phyloP scores from a whole-genome alignment of 495 filamentous ascomycete species.

The Bacidia rubella region DNA sequence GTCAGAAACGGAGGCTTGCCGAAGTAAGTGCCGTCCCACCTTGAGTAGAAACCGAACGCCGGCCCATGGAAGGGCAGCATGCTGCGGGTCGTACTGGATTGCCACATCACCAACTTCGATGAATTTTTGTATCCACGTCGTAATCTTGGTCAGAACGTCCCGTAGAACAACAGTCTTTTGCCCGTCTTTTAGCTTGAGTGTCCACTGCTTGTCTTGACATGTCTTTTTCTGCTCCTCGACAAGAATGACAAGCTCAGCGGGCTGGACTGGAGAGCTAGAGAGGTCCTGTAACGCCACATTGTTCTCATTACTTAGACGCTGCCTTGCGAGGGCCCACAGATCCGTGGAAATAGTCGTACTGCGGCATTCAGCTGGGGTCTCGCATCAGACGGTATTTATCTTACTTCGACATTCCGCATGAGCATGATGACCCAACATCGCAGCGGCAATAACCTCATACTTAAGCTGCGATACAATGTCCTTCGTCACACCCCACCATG shows the following conservation, averaged over 20 bases:
- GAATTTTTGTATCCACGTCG: constrained; percentile 17
- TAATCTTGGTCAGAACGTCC: constrained; percentile 15
- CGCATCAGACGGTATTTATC: too few relatives aligned
- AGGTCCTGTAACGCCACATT: constrained; percentile 1
- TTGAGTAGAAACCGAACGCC: constrained; percentile 18
- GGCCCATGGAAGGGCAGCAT: constrained; percentile 21
- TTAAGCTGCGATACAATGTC: too few relatives aligned
- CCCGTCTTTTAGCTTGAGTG: constrained; percentile 7
- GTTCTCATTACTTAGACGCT: constrained; percentile 7
- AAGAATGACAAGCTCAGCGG: constrained; percentile 2
- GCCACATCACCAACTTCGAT: constrained; percentile 16
- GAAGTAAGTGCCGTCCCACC: not conserved
- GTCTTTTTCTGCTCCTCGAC: constrained; percentile 9
- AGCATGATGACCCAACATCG: too few relatives aligned
- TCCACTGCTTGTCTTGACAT: constrained; percentile 12
- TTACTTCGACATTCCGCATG: too few relatives aligned
- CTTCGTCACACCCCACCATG: too few relatives aligned
- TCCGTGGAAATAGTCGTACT: constrained; percentile 1
- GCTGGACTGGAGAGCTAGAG: not conserved
- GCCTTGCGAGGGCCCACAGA: constrained; percentile 12
- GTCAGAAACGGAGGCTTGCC: not conserved
- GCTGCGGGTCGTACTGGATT: constrained; percentile 16
- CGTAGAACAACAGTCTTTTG: constrained; percentile 13
- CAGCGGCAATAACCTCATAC: too few relatives aligned
- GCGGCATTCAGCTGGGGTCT: too few relatives aligned